A percentile compares a stretch with the other conserved stretches of the same genome.
Evolutionary conservation across 2,329 filamentous ascomycete species (phyloP).

Genomic region (Geoglossum cookeanum): DNA sequence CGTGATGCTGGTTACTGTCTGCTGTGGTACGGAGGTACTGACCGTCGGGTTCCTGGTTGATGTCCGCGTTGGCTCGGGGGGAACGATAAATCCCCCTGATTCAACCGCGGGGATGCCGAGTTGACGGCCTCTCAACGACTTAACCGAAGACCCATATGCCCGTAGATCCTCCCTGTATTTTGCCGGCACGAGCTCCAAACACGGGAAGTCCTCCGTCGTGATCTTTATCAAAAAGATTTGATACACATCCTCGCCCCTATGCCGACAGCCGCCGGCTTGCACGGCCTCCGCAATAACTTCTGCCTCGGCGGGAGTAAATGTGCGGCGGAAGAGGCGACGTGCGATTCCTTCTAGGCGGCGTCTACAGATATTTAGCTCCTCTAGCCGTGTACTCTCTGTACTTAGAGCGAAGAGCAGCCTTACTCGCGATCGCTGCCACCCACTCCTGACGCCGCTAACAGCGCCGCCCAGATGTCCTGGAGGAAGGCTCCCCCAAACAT

Average conservation of each 20-base stretch:
- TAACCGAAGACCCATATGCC: not conserved
- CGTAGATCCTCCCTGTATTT: not conserved
- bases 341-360: not conserved
- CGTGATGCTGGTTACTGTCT: not conserved
- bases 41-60: no score
- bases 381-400: no score
- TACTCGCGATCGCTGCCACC: no score
- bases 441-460: no score
- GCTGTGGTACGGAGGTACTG: not conserved
- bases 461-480: no score
- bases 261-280: not conserved
- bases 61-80: no score
- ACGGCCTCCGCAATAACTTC: not conserved
- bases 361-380: not conserved
- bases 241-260: not conserved
- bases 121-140: not conserved
- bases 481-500: not conserved
- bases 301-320: not conserved
- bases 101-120: no score
- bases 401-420: no score
- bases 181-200: not conserved
- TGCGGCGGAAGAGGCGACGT: not conserved
- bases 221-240: not conserved
- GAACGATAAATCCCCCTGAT: no score
- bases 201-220: not conserved